Percentiles rank a stretch among this genome's conserved stretches.
Evolutionary conservation across 768 basidiomycete species (phyloP).

Genomic region (Cystobasidiopsis lactophilus): DNA sequence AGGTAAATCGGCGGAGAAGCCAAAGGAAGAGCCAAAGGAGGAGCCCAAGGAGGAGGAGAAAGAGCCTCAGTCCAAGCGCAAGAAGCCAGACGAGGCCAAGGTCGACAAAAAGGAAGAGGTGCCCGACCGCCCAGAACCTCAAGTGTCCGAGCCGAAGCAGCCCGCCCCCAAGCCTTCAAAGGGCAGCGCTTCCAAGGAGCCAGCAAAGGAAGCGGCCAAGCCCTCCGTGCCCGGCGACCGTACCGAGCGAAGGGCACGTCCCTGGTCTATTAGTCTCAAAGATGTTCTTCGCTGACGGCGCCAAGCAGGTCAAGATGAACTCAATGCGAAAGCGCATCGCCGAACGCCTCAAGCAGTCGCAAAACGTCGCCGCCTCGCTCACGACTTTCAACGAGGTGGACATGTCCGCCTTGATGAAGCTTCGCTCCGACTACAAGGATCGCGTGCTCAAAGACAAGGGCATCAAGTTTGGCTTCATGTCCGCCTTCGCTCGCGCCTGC

Average conservation of each 20-base stretch:
- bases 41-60: slow-evolving; percentile 25
- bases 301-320: slow-evolving; percentile 75
- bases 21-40: slow-evolving; percentile 24
- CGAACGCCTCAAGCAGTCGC: slow-evolving; percentile 91
- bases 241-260: slow-evolving; percentile 59
- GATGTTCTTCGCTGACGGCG: neutral
- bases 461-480: slow-evolving; percentile 96
- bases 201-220: slow-evolving; percentile 2
- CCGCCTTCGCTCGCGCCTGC: slow-evolving; percentile 75
- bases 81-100: slow-evolving; percentile 16
- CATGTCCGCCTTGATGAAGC: slow-evolving; percentile 83
- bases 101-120: slow-evolving; percentile 13
- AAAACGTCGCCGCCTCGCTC: slow-evolving; percentile 84
- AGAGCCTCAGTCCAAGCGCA: slow-evolving; percentile 19
- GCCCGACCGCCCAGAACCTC: slow-evolving; percentile 1
- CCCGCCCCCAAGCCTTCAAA: slow-evolving; percentile 17
- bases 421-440: slow-evolving; percentile 90
- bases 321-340: slow-evolving; percentile 95
- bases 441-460: slow-evolving; percentile 69
- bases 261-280: neutral
- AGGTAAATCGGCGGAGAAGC: slow-evolving; percentile 21
- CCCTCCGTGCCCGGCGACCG: slow-evolving; percentile 31
- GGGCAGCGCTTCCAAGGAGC: slow-evolving; percentile 13
- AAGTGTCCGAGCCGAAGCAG: slow-evolving; percentile 9
- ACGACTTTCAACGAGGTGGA: slow-evolving; percentile 99